Evolutionary conservation across 202 grass and related monocot species (phyloP).

Genomic region (Dendrocalamus latiflorus): DNA sequence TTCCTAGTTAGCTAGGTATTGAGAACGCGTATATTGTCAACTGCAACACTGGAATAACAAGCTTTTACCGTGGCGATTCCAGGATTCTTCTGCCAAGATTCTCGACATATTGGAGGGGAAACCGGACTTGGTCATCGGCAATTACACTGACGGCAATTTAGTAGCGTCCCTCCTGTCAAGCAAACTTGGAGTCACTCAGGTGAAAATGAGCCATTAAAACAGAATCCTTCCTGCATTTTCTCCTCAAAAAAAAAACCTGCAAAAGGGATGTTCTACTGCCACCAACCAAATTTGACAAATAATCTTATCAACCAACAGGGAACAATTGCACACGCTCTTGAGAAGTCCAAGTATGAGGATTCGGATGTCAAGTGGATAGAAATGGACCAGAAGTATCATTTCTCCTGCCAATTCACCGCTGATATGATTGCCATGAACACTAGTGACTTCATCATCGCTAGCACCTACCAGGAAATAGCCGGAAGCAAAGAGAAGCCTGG

Average conservation of each 20-base stretch:
- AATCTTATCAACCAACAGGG: slow-evolving; percentile 15
- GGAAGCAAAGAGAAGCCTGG: slow-evolving; percentile 93
- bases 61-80: no score
- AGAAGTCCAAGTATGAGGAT: slow-evolving; percentile 95
- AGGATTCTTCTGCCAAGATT: slow-evolving; percentile 68
- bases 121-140: slow-evolving; percentile 83
- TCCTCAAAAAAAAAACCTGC: no score
- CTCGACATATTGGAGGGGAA: slow-evolving; percentile 61
- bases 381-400: slow-evolving; percentile 82
- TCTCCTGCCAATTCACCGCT: slow-evolving; percentile 96
- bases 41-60: no score
- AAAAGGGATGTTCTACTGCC: no score
- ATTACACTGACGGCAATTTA: slow-evolving; percentile 86
- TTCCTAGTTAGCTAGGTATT: background rate
- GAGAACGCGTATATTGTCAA: no score
- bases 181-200: slow-evolving; percentile 81
- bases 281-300: no score
- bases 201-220: slow-evolving; percentile 5
- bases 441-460: slow-evolving; percentile 91
- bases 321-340: no score
- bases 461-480: slow-evolving; percentile 96
- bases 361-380: slow-evolving; percentile 94
- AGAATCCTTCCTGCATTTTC: no score
- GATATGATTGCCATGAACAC: slow-evolving; percentile 98
- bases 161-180: slow-evolving; percentile 77